Base-by-base conservation (phyloP, 192 early-diverging fungal genomes). In the Podila minutissima region DNA sequence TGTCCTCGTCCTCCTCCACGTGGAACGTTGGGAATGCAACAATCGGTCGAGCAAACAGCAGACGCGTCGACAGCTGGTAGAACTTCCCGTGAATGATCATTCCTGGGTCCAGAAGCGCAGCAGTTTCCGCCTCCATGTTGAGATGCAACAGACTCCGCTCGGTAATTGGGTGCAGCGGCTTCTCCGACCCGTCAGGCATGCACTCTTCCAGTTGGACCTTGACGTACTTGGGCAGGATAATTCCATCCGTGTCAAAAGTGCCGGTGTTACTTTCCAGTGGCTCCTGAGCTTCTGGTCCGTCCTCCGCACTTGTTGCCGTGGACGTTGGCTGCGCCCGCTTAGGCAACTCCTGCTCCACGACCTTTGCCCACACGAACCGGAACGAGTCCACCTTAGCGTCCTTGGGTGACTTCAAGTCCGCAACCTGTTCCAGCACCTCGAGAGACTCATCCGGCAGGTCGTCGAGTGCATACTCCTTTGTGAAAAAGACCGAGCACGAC, bases 21-120 rank as follows among this genome's bases (percentile, higher is more conserved):
- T 61, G 63, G 41, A 64, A 79, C n/a, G 75, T 64, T 7, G 75
- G 70, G n/a, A 63, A 49, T 0, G 75, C 69, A 0, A 58, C 32
- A 17, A 79, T 41, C 22, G 75, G 75, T 31, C 66, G 29, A 24
- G 75, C 69, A 72, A 79, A 79, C 3, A 67, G 24, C 3, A 68
- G 10, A 4, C 66, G 65, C 33, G 66, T 79, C 13, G 69, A 67
- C 9, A 79, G 75, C 0, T 50, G 66, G 24, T 59, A 79, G 41
- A 79, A 79, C 59, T 64, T 68, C 1, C 75, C 75, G 46, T 65
- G 59, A 4, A 79, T 17, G 8, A 79, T 51, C 7, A 46, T 68
- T 24, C 61, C 70, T 8, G 24, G 11, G 10, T 58, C 13, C 24
- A 79, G 28, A 6, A 68, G 46, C 5, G 33, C 20, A 19, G 75